Evolutionary conservation across 139 green algal species (phyloP).

Genomic region (Haematococcus lacustris): DNA sequence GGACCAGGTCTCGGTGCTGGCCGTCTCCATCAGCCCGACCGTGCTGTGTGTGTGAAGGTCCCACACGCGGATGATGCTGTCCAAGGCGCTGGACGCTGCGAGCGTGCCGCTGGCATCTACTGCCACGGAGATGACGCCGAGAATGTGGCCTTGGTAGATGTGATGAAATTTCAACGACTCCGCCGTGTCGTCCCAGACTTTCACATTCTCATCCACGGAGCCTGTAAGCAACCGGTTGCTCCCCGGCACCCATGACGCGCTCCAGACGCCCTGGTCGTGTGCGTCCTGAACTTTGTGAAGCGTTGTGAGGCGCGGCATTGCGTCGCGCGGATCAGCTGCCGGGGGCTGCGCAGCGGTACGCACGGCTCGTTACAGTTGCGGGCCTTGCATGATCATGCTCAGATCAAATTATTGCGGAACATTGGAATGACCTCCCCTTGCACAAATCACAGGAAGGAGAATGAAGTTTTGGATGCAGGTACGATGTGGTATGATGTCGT

Average conservation of each 20-base stretch:
- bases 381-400: too few species aligned
- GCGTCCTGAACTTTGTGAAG: slow-evolving; percentile 50
- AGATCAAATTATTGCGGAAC: too few species aligned
- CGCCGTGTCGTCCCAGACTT: slow-evolving; percentile 54
- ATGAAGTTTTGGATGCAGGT: too few species aligned
- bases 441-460: too few species aligned
- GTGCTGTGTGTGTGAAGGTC: slow-evolving; percentile 40
- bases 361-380: too few species aligned
- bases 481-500: too few species aligned
- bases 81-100: slow-evolving; percentile 68
- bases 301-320: slow-evolving; percentile 27
- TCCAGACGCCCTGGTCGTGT: slow-evolving; percentile 81
- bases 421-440: too few species aligned
- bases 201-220: slow-evolving; percentile 76
- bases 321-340: not conserved
- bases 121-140: slow-evolving; percentile 78
- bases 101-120: slow-evolving; percentile 55
- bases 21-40: slow-evolving; percentile 59
- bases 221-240: slow-evolving; percentile 61
- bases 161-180: slow-evolving; percentile 26
- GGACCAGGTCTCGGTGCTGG: slow-evolving; percentile 80
- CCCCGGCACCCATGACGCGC: slow-evolving; percentile 51
- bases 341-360: not conserved
- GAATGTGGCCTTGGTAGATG: slow-evolving; percentile 58
- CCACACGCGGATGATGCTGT: slow-evolving; percentile 78